These are phyloP conservation scores for Cucumis sativus DNA, from an alignment of 306 rosid species.

Conservation along the genomic window Cucumber_9930_V3 NC_026655.2:7715501-7716000, in stretches of 20 bases:
- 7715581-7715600: not conserved
- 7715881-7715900: not conserved
- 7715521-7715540: not conserved
- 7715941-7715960: too few relatives aligned
- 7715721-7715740: not conserved
- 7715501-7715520: too few relatives aligned
- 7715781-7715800: not conserved
- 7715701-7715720: not conserved
- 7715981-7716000: too few relatives aligned
- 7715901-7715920: not conserved
- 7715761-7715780: not conserved
- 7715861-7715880: not conserved
- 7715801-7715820: not conserved
- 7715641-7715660: conserved; percentile 1
- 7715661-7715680: not conserved
- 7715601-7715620: not conserved
- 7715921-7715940: too few relatives aligned
- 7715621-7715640: not conserved
- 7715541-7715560: not conserved
- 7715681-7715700: not conserved
- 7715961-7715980: too few relatives aligned
- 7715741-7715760: not conserved
- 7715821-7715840: not conserved
- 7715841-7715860: not conserved
- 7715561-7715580: not conserved